Conservation (phyloP, 2,329 filamentous ascomycete species). For the Xylaria sp. region DNA sequence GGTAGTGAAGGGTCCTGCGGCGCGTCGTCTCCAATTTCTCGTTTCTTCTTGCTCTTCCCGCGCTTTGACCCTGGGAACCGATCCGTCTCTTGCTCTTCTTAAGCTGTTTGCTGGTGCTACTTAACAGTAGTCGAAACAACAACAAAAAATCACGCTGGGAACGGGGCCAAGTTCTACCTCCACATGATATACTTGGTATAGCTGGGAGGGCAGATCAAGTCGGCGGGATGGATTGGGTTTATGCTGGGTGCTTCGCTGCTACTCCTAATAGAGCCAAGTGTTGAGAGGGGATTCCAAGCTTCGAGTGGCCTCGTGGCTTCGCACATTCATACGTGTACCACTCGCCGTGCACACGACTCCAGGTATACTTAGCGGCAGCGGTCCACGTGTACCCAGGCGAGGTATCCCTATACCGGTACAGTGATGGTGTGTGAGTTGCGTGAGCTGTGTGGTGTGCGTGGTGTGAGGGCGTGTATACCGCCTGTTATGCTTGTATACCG, state of each 20-base stretch:
- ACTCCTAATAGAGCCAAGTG: slow-evolving; percentile 42
- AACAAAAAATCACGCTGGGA: slow-evolving; percentile 15
- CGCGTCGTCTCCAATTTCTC: slow-evolving; percentile 28
- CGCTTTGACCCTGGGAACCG: slow-evolving; percentile 30
- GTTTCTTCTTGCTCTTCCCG: slow-evolving; percentile 22
- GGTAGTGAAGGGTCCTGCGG: neutral
- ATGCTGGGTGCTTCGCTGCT: slow-evolving; percentile 40
- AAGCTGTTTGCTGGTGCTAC: neutral
- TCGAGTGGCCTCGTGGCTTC: slow-evolving; percentile 33
- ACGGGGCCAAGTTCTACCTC: slow-evolving; percentile 36
- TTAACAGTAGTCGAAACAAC: slow-evolving; percentile 28
- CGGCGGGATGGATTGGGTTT: slow-evolving; percentile 36
- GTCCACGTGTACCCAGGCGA: slow-evolving; percentile 48
- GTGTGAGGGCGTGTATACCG: slow-evolving; percentile 37
- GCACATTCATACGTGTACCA: slow-evolving; percentile 49
- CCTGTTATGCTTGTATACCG: slow-evolving; percentile 37
- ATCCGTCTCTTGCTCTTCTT: slow-evolving; percentile 10
- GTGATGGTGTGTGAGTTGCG: slow-evolving; percentile 22
- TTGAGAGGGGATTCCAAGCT: slow-evolving; percentile 30
- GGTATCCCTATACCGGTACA: slow-evolving; percentile 6
- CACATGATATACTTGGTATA: slow-evolving; percentile 42
- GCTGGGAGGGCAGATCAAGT: slow-evolving; percentile 32
- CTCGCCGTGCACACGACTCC: slow-evolving; percentile 41
- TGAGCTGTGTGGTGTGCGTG: slow-evolving; percentile 21
- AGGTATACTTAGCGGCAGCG: slow-evolving; percentile 42